phyloP scores from a whole-genome alignment of 192 early-diverging fungal genomes.

The Coemansia sp. region DNA sequence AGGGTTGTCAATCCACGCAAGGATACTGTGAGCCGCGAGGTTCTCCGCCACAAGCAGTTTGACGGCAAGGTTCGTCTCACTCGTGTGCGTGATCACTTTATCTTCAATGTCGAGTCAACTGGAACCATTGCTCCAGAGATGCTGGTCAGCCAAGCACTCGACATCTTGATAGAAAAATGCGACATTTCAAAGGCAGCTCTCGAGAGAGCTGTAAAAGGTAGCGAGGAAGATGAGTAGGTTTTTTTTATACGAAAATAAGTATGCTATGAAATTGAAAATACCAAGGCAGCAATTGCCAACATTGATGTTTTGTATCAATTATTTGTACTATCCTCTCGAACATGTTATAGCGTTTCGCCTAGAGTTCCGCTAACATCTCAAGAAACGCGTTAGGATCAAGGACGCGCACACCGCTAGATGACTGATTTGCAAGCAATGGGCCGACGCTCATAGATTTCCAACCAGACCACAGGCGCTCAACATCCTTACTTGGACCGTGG shows the following conservation, averaged over 20 bases:
- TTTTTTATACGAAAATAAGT: background rate
- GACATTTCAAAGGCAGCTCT: slow-evolving; percentile 65
- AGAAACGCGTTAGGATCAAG: slow-evolving; percentile 24
- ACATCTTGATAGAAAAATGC: slow-evolving; percentile 81
- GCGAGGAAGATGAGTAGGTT: slow-evolving; percentile 23
- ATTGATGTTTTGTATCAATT: background rate
- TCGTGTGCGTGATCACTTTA: slow-evolving; percentile 94
- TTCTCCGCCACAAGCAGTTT: slow-evolving; percentile 89
- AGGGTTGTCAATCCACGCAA: slow-evolving; percentile 86
- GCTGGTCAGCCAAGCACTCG: slow-evolving; percentile 74
- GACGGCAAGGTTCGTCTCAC: slow-evolving; percentile 84
- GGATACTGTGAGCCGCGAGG: slow-evolving; percentile 94
- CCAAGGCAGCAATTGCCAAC: no score
- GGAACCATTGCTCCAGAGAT: slow-evolving; percentile 76
- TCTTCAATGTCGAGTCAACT: slow-evolving; percentile 93
- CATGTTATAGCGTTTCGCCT: background rate
- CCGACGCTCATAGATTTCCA: slow-evolving; percentile 81
- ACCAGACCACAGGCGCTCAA: slow-evolving; percentile 62
- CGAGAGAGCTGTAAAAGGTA: slow-evolving; percentile 16
- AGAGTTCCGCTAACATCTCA: slow-evolving; percentile 11
- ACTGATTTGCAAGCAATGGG: slow-evolving; percentile 73
- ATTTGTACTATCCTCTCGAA: background rate
- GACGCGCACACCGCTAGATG: slow-evolving; percentile 56
- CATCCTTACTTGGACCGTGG: slow-evolving; percentile 47
- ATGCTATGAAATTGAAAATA: no score